Percentiles rank a stretch among this genome's conserved stretches.
phyloP scores from a whole-genome alignment of 2,329 filamentous ascomycete genomes.

The Ceratocystis albifundus region DNA sequence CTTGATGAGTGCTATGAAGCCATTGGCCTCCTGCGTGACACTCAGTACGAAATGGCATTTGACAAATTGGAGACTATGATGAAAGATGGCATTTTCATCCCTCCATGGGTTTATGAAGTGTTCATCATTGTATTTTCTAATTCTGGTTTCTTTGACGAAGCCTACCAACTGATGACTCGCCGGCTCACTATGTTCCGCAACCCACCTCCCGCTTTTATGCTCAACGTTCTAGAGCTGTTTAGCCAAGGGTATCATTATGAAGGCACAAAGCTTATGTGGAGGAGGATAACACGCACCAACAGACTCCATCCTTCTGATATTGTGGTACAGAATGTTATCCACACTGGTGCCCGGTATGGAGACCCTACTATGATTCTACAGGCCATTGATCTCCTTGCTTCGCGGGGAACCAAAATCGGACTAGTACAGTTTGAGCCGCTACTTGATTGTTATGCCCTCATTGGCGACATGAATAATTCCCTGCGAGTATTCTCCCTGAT shows the following conservation, averaged over 20 bases:
- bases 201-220: conserved; percentile 48
- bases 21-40: conserved; percentile 66
- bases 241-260: conserved; percentile 51
- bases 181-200: conserved; percentile 35
- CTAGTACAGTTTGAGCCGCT: conserved; percentile 70
- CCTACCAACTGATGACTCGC: conserved; percentile 43
- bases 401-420: conserved; percentile 46
- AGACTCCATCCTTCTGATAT: conserved; percentile 43
- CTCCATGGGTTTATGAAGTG: conserved; percentile 67
- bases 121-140: conserved; percentile 63
- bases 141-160: conserved; percentile 63
- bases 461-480: conserved; percentile 51
- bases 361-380: conserved; percentile 59
- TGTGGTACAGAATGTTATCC: conserved; percentile 56
- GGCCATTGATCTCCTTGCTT: conserved; percentile 54
- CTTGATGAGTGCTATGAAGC: conserved; percentile 50
- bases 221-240: conserved; percentile 64
- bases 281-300: conserved; percentile 42
- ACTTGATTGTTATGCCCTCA: conserved; percentile 54
- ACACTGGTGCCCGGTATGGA: conserved; percentile 55
- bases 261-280: conserved; percentile 62
- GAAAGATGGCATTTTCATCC: conserved; percentile 42
- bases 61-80: conserved; percentile 57
- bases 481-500: conserved; percentile 64
- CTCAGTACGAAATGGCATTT: conserved; percentile 71